Evolutionary conservation across 192 early-diverging fungal genomes (phyloP).

Genomic region (Ambispora gerdemannii): DNA sequence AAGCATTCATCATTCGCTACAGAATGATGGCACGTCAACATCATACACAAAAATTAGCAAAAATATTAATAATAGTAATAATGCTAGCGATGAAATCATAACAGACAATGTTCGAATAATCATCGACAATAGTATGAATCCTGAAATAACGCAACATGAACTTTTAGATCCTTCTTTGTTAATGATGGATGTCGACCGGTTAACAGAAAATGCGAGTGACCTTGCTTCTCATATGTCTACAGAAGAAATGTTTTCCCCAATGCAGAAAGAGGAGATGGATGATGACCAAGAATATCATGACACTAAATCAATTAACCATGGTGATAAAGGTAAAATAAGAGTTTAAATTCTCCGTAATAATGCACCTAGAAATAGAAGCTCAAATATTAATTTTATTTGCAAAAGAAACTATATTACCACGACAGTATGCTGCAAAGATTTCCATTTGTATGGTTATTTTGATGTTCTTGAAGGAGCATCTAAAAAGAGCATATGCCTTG

Average conservation of each 20-base stretch:
- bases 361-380: constrained; percentile 14
- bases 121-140: background rate
- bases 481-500: constrained; percentile 57
- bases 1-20: constrained; percentile 50
- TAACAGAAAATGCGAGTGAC: background rate
- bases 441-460: constrained; percentile 63
- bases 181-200: background rate
- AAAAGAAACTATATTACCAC: constrained; percentile 20
- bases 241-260: background rate
- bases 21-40: constrained; percentile 33
- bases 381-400: constrained; percentile 10
- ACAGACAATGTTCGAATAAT: constrained; percentile 3
- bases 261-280: background rate
- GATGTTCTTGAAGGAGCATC: constrained; percentile 58
- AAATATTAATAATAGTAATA: background rate
- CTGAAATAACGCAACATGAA: background rate
- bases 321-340: constrained; percentile 8
- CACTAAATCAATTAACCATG: background rate
- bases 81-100: background rate
- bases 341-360: background rate
- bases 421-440: constrained; percentile 42
- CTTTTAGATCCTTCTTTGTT: background rate
- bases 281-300: background rate
- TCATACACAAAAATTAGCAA: background rate
- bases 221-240: background rate